Conservation (phyloP, 176 grass and related monocot genomes). For the Hordeum vulgare region MorexV3_pseudomolecules_assembly NC_058523.1:528614667-528615166, state of each 20-base stretch:
- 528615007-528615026: constrained; percentile 87
- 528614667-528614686: no score
- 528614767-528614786: no score
- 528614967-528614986: constrained; percentile 48
- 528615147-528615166: neutral
- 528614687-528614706: no score
- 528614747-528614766: no score
- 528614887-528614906: neutral
- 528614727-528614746: no score
- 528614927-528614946: no score
- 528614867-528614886: neutral
- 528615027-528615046: constrained; percentile 81
- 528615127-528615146: neutral
- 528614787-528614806: no score
- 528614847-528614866: neutral
- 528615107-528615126: neutral
- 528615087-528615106: constrained; percentile 60
- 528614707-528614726: no score
- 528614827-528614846: no score
- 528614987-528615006: constrained; percentile 77
- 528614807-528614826: no score
- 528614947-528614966: no score
- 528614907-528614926: neutral
- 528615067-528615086: constrained; percentile 79
- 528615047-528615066: constrained; percentile 85